A percentile compares a stretch with the other conserved stretches of the same genome.
Conservation (phyloP, 2,329 filamentous ascomycete genomes). For the Phaeosphaeriaceae sp. region DNA sequence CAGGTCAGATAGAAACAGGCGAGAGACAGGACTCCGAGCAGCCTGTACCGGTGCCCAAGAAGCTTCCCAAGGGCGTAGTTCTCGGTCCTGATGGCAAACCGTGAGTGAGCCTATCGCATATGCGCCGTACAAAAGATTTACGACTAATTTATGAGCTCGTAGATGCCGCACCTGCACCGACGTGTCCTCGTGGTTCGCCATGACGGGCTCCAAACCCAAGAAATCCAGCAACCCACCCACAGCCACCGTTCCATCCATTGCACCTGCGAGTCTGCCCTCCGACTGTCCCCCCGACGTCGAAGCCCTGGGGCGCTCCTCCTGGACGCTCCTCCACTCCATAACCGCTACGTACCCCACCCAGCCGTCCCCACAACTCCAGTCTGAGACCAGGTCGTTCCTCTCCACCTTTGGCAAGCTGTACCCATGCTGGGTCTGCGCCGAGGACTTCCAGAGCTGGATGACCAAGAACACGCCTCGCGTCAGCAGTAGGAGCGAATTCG, state of each 20-base stretch:
- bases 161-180: slow-evolving; percentile 78
- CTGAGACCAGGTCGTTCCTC: slow-evolving; percentile 80
- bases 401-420: slow-evolving; percentile 84
- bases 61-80: slow-evolving; percentile 74
- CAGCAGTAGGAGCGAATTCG: slow-evolving; percentile 69
- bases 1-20: slow-evolving; percentile 25
- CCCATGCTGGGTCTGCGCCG: slow-evolving; percentile 93
- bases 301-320: slow-evolving; percentile 81
- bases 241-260: slow-evolving; percentile 38
- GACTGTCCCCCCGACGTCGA: slow-evolving; percentile 95
- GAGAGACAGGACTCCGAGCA: slow-evolving; percentile 37
- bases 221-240: slow-evolving; percentile 46
- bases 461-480: slow-evolving; percentile 70
- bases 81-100: slow-evolving; percentile 84
- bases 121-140: slow-evolving; percentile 13
- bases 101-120: slow-evolving; percentile 58
- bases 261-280: slow-evolving; percentile 47
- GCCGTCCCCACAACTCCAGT: slow-evolving; percentile 73
- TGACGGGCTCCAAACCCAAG: slow-evolving; percentile 49
- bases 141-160: slow-evolving; percentile 1
- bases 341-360: slow-evolving; percentile 81
- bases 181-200: slow-evolving; percentile 64
- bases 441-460: slow-evolving; percentile 88
- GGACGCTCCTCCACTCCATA: slow-evolving; percentile 93
- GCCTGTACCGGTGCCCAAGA: slow-evolving; percentile 52